A percentile compares a stretch with the other conserved stretches of the same genome.
Evolutionary conservation across 23 red algal genomes (phyloP).

Genomic region (Gracilaria caudata): DNA sequence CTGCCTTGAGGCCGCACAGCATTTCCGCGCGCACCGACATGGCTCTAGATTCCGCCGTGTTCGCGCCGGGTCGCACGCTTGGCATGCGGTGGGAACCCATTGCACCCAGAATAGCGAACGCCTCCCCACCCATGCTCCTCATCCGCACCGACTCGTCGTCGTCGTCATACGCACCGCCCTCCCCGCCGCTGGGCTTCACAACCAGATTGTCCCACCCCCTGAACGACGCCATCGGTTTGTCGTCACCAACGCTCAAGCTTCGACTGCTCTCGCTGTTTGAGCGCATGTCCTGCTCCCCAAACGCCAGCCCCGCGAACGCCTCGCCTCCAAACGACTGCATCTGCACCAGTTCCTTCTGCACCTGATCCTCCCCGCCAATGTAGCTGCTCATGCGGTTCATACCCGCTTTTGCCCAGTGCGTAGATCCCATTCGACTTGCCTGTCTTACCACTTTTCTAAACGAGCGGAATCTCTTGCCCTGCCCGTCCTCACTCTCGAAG

Average conservation of each 20-base stretch:
- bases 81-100: background rate
- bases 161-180: background rate
- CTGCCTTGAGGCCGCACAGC: background rate
- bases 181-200: background rate
- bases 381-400: slow-evolving; percentile 65
- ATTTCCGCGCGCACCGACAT: too few relatives aligned
- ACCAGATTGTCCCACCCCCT: slow-evolving; percentile 61
- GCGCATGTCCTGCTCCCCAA: background rate
- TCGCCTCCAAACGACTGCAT: slow-evolving; percentile 76
- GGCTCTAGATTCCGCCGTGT: background rate
- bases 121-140: slow-evolving; percentile 71
- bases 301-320: slow-evolving; percentile 63
- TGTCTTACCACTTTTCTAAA: slow-evolving; percentile 63
- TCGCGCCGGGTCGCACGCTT: background rate
- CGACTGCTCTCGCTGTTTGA: background rate
- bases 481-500: slow-evolving; percentile 26
- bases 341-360: slow-evolving; percentile 41
- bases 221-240: slow-evolving; percentile 32
- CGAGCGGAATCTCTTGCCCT: slow-evolving; percentile 1
- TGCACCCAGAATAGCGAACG: slow-evolving; percentile 54
- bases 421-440: background rate
- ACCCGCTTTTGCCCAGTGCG: background rate
- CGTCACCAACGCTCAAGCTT: background rate
- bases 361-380: slow-evolving; percentile 39
- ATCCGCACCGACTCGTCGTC: slow-evolving; percentile 40